Evolutionary conservation across 2,329 filamentous ascomycete genomes (phyloP).

Genomic region (Furcasterigmium sp.): DNA sequence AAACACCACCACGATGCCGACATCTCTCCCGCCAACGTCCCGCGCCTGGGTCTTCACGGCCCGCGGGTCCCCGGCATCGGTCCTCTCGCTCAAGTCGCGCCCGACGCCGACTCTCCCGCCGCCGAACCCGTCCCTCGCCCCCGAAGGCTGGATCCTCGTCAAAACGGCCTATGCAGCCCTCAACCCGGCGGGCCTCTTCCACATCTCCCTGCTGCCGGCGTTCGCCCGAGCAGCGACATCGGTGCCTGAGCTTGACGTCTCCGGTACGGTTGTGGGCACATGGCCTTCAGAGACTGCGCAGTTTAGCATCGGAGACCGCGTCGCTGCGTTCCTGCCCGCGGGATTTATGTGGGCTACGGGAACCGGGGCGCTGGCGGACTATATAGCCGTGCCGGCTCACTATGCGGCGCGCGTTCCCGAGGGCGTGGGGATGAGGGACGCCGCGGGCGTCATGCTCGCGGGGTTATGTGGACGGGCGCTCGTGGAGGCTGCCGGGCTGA

Average conservation of each 20-base stretch:
- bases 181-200: slow-evolving; percentile 36
- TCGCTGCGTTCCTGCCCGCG: slow-evolving; percentile 33
- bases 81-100: slow-evolving; percentile 19
- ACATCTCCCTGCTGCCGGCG: slow-evolving; percentile 33
- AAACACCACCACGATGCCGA: not conserved
- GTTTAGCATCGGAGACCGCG: slow-evolving; percentile 23
- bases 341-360: slow-evolving; percentile 24
- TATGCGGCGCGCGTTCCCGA: slow-evolving; percentile 26
- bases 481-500: slow-evolving; percentile 28
- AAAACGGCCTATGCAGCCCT: slow-evolving; percentile 36
- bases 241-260: slow-evolving; percentile 38
- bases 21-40: not conserved
- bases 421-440: slow-evolving; percentile 22
- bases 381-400: slow-evolving; percentile 27
- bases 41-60: not conserved
- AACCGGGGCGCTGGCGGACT: slow-evolving; percentile 33
- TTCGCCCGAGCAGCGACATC: slow-evolving; percentile 26
- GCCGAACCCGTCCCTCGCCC: slow-evolving; percentile 17
- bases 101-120: slow-evolving; percentile 20
- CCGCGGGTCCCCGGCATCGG: slow-evolving; percentile 1
- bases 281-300: slow-evolving; percentile 18
- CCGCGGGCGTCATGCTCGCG: slow-evolving; percentile 30
- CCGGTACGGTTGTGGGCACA: slow-evolving; percentile 30
- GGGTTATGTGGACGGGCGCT: slow-evolving; percentile 31
- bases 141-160: slow-evolving; percentile 32